Base-by-base conservation (phyloP, 1,284 basidiomycete species). In the Mycena citricolor region DNA sequence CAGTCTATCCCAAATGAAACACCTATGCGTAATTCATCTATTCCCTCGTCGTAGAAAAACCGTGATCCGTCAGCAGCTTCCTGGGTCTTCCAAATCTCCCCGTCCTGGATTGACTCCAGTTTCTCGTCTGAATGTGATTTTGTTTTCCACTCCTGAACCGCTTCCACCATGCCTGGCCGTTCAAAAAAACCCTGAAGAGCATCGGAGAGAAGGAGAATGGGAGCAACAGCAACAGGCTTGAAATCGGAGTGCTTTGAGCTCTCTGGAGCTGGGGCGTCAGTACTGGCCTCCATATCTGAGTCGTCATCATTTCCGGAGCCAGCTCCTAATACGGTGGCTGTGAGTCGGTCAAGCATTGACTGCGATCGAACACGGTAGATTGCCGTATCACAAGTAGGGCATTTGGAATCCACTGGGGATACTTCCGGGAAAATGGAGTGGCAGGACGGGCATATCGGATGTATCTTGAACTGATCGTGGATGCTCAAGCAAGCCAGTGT, bases 401-500 rank as follows among this genome's bases (percentile, higher is more conserved):
- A n/a, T n/a, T n/a, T n/a, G n/a, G n/a, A n/a, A n/a, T n/a, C n/a
- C n/a, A n/a, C n/a, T n/a, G 4, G 3, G 23, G 35, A 13, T 16
- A 14, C 11, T 10, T 10, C 2, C 14, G 35, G 8, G 2, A 7
- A 37, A 12, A 37, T 37, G 10, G 25, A 46, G 17, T 53, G 52
- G 38, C 60, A 62, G 3, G 24, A 14, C 7, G 34, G 32, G 37
- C 60, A 62, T 10, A 57, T 42, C 3, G 57, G 53, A 21, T 52
- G 49, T 8, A 59, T 45, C 13, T 33, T 36, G 29, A 63, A 61
- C 8, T 31, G 23, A 35, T 62, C 59, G 2, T 44, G 13, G 16
- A 62, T 36, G n/a, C 58, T 42, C 16, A 61, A 49, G 3, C 43
- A 39, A n/a, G 47, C 47, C 22, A 62, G 48, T 3, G 52, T 47